These are phyloP conservation scores for Angomonas deanei DNA, from an alignment of 208 protist species.

Conservation along the genomic window DNA sequence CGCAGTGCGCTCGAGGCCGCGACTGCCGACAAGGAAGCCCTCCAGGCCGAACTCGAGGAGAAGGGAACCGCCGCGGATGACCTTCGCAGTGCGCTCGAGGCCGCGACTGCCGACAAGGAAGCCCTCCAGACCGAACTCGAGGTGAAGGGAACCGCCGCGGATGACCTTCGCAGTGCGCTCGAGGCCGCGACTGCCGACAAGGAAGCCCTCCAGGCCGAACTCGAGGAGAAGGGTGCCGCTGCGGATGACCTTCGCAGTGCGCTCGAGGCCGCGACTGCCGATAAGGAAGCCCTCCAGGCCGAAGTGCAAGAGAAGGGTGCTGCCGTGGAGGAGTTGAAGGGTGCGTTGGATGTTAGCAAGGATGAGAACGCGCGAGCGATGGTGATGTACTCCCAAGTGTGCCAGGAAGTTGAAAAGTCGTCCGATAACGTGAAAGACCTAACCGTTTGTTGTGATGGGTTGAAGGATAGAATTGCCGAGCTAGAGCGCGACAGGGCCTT, in stretches of 20 bases:
- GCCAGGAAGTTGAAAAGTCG: background rate
- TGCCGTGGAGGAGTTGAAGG: background rate
- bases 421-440: background rate
- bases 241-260: background rate
- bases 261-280: background rate
- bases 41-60: background rate
- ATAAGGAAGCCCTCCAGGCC: background rate
- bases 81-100: background rate
- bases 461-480: background rate
- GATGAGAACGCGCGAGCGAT: background rate
- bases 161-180: background rate
- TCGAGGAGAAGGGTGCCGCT: background rate
- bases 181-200: background rate
- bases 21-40: background rate
- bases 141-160: background rate
- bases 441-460: background rate
- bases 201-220: background rate
- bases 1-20: background rate
- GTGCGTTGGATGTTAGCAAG: background rate
- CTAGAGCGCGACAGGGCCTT: constrained; percentile 25
- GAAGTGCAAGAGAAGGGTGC: background rate
- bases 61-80: background rate
- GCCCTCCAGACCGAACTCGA: background rate
- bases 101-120: background rate
- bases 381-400: background rate